Evolutionary conservation across 2,329 filamentous ascomycete genomes (phyloP), one percentile per base, ranked within the genome.

Genomic region (Sporothrix brunneoviolacea): DNA sequence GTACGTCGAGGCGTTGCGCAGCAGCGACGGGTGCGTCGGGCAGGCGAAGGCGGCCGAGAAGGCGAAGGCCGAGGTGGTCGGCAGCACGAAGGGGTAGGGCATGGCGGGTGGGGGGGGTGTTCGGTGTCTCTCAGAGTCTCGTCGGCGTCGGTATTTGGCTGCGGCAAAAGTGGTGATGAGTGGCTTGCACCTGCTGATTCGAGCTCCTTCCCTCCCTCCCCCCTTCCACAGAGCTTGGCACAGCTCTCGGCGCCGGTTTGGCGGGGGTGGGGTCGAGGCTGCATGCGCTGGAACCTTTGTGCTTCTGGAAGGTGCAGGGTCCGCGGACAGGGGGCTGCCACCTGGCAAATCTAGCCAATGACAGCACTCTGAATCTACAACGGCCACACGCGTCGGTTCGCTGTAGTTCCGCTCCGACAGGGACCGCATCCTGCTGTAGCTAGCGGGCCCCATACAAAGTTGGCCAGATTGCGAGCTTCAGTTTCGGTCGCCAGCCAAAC

Each of bases 71-170:
- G 90, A 95, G 5, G 91, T 96, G 1, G 91, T 97, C 2, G 93
- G 91, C 28, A 97, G 80, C 10, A 80, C 71, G 62, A 95, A 96
- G 12, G 87, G 86, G 64, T 88, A 97, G 28, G 91, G 91, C 93
- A 97, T 97, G 18, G 38, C 10, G 37, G 16, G 30, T n/a, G 21
- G 5, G 43, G 42, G 6, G 28, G n/a, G 42, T 4, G 18, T n/a
- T n/a, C n/a, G n/a, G n/a, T n/a, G n/a, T n/a, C n/a, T n/a, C n/a
- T n/a, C n/a, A n/a, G n/a, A n/a, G n/a, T n/a, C n/a, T n/a, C n/a
- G n/a, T n/a, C n/a, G n/a, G n/a, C n/a, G n/a, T n/a, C n/a, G n/a
- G n/a, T n/a, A n/a, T n/a, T n/a, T n/a, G n/a, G n/a, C n/a, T 28
- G 24, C 24, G 24, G 10, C 6, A 10, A 28, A 39, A 30, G 33